A percentile compares a stretch with the other conserved stretches of the same genome.
Evolutionary conservation across 345 rosid species (phyloP).

Genomic region (Limnanthes douglasii): DNA sequence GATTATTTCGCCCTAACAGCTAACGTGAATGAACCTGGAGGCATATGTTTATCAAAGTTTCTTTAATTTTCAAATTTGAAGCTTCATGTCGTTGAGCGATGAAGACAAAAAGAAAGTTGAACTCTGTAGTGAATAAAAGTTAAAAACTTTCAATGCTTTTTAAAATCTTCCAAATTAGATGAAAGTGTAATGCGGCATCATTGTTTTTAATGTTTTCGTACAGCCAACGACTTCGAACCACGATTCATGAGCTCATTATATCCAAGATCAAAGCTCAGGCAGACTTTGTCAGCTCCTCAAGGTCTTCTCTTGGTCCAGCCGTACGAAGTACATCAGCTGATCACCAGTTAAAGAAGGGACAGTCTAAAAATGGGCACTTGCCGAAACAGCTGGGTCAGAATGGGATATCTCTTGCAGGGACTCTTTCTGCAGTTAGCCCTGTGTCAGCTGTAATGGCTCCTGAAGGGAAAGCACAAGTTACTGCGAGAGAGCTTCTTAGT

Average conservation of each 20-base stretch:
- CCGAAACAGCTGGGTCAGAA: conserved; percentile 67
- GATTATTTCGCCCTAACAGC: no score
- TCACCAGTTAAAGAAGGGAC: conserved; percentile 43
- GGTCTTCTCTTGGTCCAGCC: conserved; percentile 33
- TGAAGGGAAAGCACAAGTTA: conserved; percentile 81
- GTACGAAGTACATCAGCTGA: conserved; percentile 25
- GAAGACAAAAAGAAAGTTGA: no score
- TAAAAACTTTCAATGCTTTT: no score
- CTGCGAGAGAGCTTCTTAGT: conserved; percentile 85
- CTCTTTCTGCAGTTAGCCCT: conserved; percentile 83
- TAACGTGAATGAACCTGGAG: no score
- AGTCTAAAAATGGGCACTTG: conserved; percentile 47
- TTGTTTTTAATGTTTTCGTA: conserved; percentile 14
- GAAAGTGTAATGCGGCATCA: no score
- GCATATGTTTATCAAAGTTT: no score
- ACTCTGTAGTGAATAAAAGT: no score
- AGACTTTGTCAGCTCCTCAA: conserved; percentile 45
- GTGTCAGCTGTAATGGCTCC: conserved; percentile 97
- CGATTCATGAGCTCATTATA: conserved; percentile 85
- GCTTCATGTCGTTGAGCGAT: no score
- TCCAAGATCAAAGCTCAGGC: conserved; percentile 73
- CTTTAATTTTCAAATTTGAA: no score
- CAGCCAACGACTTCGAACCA: conserved; percentile 92
- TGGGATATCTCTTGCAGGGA: conserved; percentile 52
- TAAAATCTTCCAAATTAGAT: no score